phyloP scores from a whole-genome alignment of 2,329 filamentous ascomycete genomes.

The Fonsecaea monophora region DNA sequence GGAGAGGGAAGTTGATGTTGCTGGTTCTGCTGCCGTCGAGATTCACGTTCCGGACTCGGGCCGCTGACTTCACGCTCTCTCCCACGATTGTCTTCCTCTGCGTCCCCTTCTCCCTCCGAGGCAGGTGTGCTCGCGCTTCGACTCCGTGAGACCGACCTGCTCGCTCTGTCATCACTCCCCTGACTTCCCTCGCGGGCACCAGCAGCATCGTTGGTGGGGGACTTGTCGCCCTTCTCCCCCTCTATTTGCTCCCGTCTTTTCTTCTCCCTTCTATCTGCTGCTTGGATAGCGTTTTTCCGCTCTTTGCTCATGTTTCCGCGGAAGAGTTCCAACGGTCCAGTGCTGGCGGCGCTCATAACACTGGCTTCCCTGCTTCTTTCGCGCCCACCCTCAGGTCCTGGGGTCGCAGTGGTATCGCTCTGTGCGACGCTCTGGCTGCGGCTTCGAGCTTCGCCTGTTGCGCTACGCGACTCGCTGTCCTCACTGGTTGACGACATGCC shows the following conservation, averaged over 20 bases:
- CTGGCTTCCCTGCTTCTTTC: slow-evolving; percentile 25
- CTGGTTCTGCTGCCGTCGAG: not conserved
- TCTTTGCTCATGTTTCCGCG: slow-evolving; percentile 24
- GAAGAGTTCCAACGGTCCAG: slow-evolving; percentile 21
- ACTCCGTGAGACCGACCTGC: slow-evolving; percentile 21
- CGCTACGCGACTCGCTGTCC: slow-evolving; percentile 23
- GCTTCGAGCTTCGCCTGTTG: slow-evolving; percentile 14
- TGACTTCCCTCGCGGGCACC: slow-evolving; percentile 5
- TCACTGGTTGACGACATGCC: slow-evolving; percentile 27
- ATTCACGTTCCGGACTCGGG: slow-evolving; percentile 15
- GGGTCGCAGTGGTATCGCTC: slow-evolving; percentile 11
- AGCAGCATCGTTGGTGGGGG: not conserved
- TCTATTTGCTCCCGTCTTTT: slow-evolving; percentile 17
- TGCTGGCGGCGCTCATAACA: slow-evolving; percentile 20
- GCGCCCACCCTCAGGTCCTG: slow-evolving; percentile 6
- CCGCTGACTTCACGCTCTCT: slow-evolving; percentile 6
- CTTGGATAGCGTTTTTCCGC: slow-evolving; percentile 2
- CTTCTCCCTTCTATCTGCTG: slow-evolving; percentile 23
- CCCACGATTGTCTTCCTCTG: not conserved
- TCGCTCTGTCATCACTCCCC: not conserved
- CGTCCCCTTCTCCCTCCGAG: not conserved
- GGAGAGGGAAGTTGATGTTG: slow-evolving; percentile 9
- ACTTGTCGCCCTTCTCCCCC: slow-evolving; percentile 5
- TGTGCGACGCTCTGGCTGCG: slow-evolving; percentile 16
- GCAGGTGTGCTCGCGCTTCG: slow-evolving; percentile 18